These are phyloP conservation scores for Pterocarpus santalinus DNA, from an alignment of 306 rosid genomes.

Conservation along the genomic window DNA sequence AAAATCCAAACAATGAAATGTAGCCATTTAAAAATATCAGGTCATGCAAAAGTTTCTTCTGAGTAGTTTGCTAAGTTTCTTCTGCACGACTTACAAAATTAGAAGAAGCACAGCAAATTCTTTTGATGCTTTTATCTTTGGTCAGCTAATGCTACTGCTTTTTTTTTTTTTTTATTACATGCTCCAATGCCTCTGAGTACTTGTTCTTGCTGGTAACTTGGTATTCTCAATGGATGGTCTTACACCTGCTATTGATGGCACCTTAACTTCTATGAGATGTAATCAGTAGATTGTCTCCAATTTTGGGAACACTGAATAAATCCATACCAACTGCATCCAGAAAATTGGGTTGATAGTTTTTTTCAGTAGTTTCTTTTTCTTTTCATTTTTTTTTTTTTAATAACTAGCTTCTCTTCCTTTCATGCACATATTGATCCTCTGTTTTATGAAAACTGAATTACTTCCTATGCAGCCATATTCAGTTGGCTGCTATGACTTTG, in stretches of 20 bases:
- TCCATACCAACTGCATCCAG: neutral
- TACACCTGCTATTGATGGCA: neutral
- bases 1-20: no score
- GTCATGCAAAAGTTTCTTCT: no score
- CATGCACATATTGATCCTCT: neutral
- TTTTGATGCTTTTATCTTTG: no score
- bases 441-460: slow-evolving; percentile 37
- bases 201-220: neutral
- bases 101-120: no score
- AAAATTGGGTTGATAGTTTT: neutral
- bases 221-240: neutral
- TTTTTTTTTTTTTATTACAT: no score
- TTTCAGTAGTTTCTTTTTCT: neutral
- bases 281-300: neutral
- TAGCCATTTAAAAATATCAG: no score
- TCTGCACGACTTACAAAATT: no score
- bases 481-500: slow-evolving; percentile 88
- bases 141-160: no score
- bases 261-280: neutral
- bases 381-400: neutral
- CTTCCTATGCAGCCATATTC: slow-evolving; percentile 76
- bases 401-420: neutral
- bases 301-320: neutral
- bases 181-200: no score
- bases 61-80: no score